A percentile compares a stretch with the other conserved stretches of the same genome.
Conservation (phyloP, 129 eudicot species). For the Tagetes erecta region DNA sequence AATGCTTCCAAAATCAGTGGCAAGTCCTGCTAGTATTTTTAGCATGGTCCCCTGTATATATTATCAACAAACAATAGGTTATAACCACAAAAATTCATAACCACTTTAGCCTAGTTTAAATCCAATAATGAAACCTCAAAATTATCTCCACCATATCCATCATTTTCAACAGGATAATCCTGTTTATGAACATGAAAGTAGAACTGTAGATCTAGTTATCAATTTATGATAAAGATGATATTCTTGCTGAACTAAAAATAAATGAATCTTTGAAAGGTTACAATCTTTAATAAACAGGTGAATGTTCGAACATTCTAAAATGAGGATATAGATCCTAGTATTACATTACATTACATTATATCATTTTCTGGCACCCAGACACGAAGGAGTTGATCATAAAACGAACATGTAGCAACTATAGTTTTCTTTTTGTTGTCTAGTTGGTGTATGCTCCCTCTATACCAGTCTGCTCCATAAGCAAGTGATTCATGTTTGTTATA, state of each 20-base stretch:
- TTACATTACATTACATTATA: constrained; percentile 24
- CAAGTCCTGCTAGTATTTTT: constrained; percentile 18
- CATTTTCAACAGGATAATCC: constrained; percentile 24
- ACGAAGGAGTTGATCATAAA: constrained; percentile 75
- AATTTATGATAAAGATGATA: constrained; percentile 6
- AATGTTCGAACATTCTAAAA: constrained; percentile 10
- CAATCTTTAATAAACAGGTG: not conserved
- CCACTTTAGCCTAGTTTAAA: constrained; percentile 22
- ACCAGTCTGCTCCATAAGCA: constrained; percentile 98
- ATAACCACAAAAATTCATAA: constrained; percentile 30
- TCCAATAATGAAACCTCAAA: constrained; percentile 26
- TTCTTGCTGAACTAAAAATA: constrained; percentile 12
- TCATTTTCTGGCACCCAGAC: constrained; percentile 72
- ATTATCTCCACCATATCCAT: constrained; percentile 33
- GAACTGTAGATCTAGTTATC: not conserved
- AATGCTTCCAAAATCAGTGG: constrained; percentile 26
- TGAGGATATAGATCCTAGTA: constrained; percentile 11
- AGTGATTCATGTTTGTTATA: constrained; percentile 74
- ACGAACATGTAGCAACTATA: constrained; percentile 83
- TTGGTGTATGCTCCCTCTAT: constrained; percentile 40
- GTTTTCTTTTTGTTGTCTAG: constrained; percentile 42
- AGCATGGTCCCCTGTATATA: constrained; percentile 23
- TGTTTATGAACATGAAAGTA: constrained; percentile 9
- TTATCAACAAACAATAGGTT: constrained; percentile 21
- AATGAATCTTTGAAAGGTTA: constrained; percentile 3